These are phyloP conservation scores for Discostella stelligera DNA, from an alignment of 352 stramenopile genomes.

Conservation along the genomic window DNA sequence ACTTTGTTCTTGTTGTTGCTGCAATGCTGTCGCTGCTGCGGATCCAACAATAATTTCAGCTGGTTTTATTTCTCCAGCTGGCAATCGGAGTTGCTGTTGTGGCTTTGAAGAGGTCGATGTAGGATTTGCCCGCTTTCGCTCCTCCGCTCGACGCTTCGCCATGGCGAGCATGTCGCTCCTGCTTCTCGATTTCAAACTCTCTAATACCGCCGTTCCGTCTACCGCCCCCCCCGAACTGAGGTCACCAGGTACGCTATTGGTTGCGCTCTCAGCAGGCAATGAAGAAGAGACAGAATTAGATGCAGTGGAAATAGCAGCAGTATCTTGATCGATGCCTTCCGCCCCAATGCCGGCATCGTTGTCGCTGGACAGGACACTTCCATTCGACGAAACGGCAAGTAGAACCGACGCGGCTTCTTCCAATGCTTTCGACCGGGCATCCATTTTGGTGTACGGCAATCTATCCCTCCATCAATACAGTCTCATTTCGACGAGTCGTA, in stretches of 20 bases:
- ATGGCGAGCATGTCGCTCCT: slow-evolving; percentile 39
- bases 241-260: neutral
- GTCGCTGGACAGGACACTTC: neutral
- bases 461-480: neutral
- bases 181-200: slow-evolving; percentile 17
- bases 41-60: neutral
- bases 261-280: neutral
- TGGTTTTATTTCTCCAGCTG: neutral
- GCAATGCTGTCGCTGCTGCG: neutral
- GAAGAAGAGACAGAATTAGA: neutral
- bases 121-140: slow-evolving; percentile 20
- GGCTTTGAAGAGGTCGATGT: neutral
- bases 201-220: slow-evolving; percentile 5
- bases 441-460: neutral
- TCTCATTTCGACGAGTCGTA: neutral
- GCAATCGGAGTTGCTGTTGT: neutral
- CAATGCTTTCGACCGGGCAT: slow-evolving; percentile 13
- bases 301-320: neutral
- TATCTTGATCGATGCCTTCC: neutral
- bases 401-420: slow-evolving; percentile 26
- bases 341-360: neutral
- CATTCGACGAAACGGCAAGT: neutral
- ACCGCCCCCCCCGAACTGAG: neutral
- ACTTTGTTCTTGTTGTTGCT: neutral
- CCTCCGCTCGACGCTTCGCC: slow-evolving; percentile 39